Evolutionary conservation across 2,329 filamentous ascomycete genomes (phyloP), one percentile per base, ranked within the genome.

Genomic region (Cryphonectria nitschkei): DNA sequence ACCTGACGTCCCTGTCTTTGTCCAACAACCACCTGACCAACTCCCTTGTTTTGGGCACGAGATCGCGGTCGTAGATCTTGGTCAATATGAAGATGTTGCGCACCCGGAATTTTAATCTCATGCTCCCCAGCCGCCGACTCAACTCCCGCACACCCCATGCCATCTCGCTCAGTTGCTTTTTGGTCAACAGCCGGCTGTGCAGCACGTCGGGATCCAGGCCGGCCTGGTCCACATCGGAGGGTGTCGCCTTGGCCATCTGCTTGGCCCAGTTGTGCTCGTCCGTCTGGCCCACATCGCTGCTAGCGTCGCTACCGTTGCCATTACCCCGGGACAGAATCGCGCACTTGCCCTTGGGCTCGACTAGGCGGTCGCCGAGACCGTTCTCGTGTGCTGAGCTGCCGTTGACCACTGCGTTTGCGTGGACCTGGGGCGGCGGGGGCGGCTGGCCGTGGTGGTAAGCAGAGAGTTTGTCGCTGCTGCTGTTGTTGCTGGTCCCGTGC

Each of bases 111-210:
- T 92, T 93, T 73, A 99, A 85, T 70, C 91, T 89, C 79, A 98
- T 90, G 80, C 90, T 94, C 67, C 93, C 93, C 71, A 98, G 83
- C 72, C 93, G 92, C 77, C 97, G 92, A 41, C 93, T 95, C 71
- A 99, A 84, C 81, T 98, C 94, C 64, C 96, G 87, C 70, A 98
- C 96, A 37, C 95, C 95, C 89, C 95, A 95, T 0, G 95, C 95
- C 95, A 99, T 98, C 76, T 98, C 96, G 19, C 92, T 94, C 58
- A 99, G 86, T 81, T 99, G 94, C 80, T 93, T 94, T 84, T 98
- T 98, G 1, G 95, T 98, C 75, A 98, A 85, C 65, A 98, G 88
- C n/a, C 95, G 88, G 71, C 87, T 89, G 76, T 88, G 86, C 58
- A 86, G 75, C 8, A 72, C 75, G 43, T 76, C 70, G 43, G 78